Percentiles rank a stretch among this genome's conserved stretches.
These are phyloP conservation scores for Hypoxylon sp. DNA, from an alignment of 2,329 filamentous ascomycete species.

Conservation along the genomic window DNA sequence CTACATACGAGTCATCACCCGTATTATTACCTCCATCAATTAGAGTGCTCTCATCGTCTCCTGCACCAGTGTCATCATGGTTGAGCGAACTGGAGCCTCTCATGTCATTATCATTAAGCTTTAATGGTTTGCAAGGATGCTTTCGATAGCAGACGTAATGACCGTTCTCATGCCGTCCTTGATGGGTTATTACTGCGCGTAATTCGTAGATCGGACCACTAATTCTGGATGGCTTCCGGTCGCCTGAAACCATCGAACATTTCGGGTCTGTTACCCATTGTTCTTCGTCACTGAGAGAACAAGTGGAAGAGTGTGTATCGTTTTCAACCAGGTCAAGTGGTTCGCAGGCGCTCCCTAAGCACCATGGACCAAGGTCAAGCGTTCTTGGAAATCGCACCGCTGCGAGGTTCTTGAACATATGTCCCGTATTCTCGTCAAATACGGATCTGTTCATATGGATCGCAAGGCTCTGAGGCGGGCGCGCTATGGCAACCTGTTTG, in stretches of 20 bases:
- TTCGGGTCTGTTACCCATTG: conserved; percentile 78
- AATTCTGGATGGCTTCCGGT: conserved; percentile 63
- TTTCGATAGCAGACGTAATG: conserved; percentile 94
- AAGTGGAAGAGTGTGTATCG: conserved; percentile 41
- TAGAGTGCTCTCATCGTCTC: conserved; percentile 38
- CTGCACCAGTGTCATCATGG: conserved; percentile 33
- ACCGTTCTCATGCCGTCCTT: conserved; percentile 91
- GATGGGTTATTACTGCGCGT: conserved; percentile 87
- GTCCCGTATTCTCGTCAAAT: conserved; percentile 85
- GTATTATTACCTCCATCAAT: conserved; percentile 37
- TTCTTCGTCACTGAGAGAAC: conserved; percentile 61
- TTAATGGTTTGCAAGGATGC: conserved; percentile 61
- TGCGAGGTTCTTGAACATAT: conserved; percentile 86
- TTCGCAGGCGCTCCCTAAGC: conserved; percentile 71
- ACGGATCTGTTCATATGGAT: conserved; percentile 93
- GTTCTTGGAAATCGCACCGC: conserved; percentile 79
- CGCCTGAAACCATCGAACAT: conserved; percentile 78
- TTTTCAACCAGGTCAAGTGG: conserved; percentile 18
- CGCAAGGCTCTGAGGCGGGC: conserved; percentile 82
- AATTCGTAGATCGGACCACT: conserved; percentile 78
- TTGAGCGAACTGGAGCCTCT: conserved; percentile 12
- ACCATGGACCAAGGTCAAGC: conserved; percentile 88
- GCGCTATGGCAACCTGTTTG: conserved; percentile 86
- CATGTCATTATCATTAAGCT: conserved; percentile 12
- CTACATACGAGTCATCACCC: conserved; percentile 32